Evolutionary conservation across 192 early-diverging fungal genomes (phyloP).

Genomic region (Coemansia sp.): DNA sequence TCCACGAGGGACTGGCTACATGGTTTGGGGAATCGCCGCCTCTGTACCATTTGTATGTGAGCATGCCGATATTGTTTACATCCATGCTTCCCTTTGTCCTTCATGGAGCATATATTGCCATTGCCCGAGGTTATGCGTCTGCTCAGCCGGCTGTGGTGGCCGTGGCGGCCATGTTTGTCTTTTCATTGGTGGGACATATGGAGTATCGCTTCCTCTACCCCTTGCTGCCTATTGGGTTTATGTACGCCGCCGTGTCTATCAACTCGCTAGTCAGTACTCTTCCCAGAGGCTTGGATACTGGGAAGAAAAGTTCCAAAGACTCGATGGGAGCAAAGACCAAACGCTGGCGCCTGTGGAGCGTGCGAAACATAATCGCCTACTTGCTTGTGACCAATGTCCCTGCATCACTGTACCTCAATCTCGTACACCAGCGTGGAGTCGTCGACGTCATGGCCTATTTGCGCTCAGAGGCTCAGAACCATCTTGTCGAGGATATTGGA

Average conservation of each 20-base stretch:
- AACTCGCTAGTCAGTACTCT: conserved; percentile 36
- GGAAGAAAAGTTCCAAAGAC: background rate
- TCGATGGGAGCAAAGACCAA: background rate
- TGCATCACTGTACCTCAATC: conserved; percentile 69
- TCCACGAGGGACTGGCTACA: conserved; percentile 73
- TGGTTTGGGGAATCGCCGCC: conserved; percentile 94
- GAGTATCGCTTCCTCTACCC: conserved; percentile 96
- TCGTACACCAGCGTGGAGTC: conserved; percentile 92
- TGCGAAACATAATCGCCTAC: conserved; percentile 18
- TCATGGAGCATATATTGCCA: conserved; percentile 54
- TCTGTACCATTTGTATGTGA: conserved; percentile 90
- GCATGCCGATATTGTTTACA: conserved; percentile 75
- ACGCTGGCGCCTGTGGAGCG: conserved; percentile 1
- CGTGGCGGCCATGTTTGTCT: conserved; percentile 60
- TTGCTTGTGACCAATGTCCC: conserved; percentile 68
- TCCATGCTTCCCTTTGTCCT: conserved; percentile 73
- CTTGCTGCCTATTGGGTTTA: conserved; percentile 69
- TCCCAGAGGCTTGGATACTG: background rate
- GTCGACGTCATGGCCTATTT: conserved; percentile 84
- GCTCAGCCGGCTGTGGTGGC: conserved; percentile 49
- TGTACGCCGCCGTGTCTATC: conserved; percentile 55
- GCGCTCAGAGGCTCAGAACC: conserved; percentile 44
- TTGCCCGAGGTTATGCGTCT: conserved; percentile 2
- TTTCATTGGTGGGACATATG: conserved; percentile 85
- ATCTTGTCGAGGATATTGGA: conserved; percentile 52